These are phyloP conservation scores for Aspergillus fischeri DNA, from an alignment of 2,329 filamentous ascomycete species.

Conservation along the genomic window DNA sequence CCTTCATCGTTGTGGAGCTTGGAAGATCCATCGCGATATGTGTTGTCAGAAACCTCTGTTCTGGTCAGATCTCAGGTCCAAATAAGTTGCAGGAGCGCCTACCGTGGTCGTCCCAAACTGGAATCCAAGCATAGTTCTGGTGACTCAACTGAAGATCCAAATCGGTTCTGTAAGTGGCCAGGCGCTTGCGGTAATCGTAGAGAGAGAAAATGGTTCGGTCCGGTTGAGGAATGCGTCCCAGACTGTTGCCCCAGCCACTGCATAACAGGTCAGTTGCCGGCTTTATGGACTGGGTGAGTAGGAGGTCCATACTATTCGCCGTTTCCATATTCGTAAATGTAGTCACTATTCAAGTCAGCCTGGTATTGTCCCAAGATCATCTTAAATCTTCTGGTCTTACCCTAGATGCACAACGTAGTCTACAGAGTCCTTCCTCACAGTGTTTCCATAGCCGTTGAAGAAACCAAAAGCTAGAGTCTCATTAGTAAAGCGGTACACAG, in stretches of 20 bases:
- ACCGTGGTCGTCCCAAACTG: slow-evolving; percentile 61
- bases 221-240: slow-evolving; percentile 52
- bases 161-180: slow-evolving; percentile 60
- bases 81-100: slow-evolving; percentile 14
- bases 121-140: slow-evolving; percentile 58
- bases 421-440: slow-evolving; percentile 55
- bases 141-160: slow-evolving; percentile 55
- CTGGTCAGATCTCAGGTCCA: slow-evolving; percentile 1
- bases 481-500: not conserved
- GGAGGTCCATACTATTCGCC: slow-evolving; percentile 25
- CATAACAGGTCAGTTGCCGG: not conserved
- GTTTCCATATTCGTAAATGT: slow-evolving; percentile 60
- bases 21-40: slow-evolving; percentile 59
- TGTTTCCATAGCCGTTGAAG: slow-evolving; percentile 59
- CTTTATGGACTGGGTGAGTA: slow-evolving; percentile 4
- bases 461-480: slow-evolving; percentile 47
- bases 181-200: slow-evolving; percentile 53
- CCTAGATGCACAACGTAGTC: slow-evolving; percentile 57
- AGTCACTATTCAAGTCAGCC: slow-evolving; percentile 44
- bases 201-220: slow-evolving; percentile 48
- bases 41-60: slow-evolving; percentile 60
- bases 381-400: not conserved
- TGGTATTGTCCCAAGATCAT: not conserved
- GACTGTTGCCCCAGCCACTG: slow-evolving; percentile 47
- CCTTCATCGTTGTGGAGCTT: slow-evolving; percentile 63